phyloP scores from a whole-genome alignment of 148 eudicot species.

The Tetragonia tetragonoides region DNA sequence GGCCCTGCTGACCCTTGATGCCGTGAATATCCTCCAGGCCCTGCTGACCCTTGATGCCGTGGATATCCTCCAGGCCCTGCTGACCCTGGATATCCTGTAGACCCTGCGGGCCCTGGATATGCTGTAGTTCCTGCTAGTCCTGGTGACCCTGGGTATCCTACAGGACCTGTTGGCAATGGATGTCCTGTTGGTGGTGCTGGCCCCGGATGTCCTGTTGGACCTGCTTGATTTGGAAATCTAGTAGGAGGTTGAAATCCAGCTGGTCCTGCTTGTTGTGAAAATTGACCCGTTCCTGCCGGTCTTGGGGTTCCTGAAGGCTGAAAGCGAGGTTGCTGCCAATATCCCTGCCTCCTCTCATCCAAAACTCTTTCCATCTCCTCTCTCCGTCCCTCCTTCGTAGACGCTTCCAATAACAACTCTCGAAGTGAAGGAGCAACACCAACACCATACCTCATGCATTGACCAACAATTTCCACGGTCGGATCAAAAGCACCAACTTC shows the following conservation, averaged over 20 bases:
- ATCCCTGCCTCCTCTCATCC: constrained; percentile 37
- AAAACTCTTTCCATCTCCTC: constrained; percentile 56
- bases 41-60: background rate
- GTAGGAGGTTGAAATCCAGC: constrained; percentile 10
- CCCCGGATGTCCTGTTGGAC: background rate
- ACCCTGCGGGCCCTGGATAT: background rate
- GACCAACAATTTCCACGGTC: constrained; percentile 36
- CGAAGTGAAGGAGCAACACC: constrained; percentile 47
- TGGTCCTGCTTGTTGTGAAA: constrained; percentile 15
- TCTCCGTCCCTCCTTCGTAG: constrained; percentile 55
- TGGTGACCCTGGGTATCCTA: background rate
- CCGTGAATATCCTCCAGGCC: background rate
- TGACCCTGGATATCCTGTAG: constrained; percentile 2
- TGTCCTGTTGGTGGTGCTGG: constrained; percentile 1
- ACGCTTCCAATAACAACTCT: constrained; percentile 49
- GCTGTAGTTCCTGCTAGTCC: constrained; percentile 1
- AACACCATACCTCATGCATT: constrained; percentile 50
- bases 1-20: constrained; percentile 7
- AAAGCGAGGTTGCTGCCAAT: constrained; percentile 29
- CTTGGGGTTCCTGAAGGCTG: constrained; percentile 30
- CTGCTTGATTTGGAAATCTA: background rate
- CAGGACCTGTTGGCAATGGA: background rate
- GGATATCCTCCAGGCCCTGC: background rate
- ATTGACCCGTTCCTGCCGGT: constrained; percentile 17
- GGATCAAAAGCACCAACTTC: constrained; percentile 38